Evolutionary conservation across 148 eudicot species (phyloP), one percentile per base, ranked within the genome.

Genomic region (Vaccinium darrowii): DNA sequence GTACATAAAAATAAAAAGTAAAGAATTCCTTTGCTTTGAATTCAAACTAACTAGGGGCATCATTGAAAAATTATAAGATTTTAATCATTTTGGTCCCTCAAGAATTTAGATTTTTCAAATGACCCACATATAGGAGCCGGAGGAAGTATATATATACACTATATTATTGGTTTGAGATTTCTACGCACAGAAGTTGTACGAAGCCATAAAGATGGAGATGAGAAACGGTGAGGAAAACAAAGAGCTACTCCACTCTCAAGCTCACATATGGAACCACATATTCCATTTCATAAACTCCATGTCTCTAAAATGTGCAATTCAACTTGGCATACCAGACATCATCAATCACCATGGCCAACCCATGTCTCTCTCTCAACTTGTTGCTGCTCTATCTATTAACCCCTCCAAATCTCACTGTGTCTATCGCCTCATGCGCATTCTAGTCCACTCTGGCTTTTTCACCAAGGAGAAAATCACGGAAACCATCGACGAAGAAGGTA

Each of bases 181-280:
- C 56, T 30, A 30, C 33, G 1, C 56, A 53, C 56, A 53, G 12
- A 53, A 53, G 56, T 53, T 53, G 11, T 53, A 53, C 56, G 9
- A 8, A 53, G 56, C 33, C 67, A 7, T 9, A 60, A 60, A 9
- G 72, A 65, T 65, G 72, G 14, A n/a, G 30, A 65, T 10, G 33
- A 65, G 33, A 25, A 65, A 9, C 33, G 1, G 33, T 9, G 56
- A 47, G 54, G 21, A 43, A 53, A 43, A 52, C 50, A 78, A 52
- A 51, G 43, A 78, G 73, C 16, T 80, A 60, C 83, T 80, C 63
- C 51, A 65, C n/a, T 19, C 83, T 81, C 83, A 81, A 63, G 54
- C 83, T 63, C 83, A 63, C 56, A 21, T 81, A 21, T 81, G 74
- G 83, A 81, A 81, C 19, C 75, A 63, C 18, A 18, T 19, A 2